phyloP scores from a whole-genome alignment of 768 basidiomycete species.

The Auricularia heimuer region DNA sequence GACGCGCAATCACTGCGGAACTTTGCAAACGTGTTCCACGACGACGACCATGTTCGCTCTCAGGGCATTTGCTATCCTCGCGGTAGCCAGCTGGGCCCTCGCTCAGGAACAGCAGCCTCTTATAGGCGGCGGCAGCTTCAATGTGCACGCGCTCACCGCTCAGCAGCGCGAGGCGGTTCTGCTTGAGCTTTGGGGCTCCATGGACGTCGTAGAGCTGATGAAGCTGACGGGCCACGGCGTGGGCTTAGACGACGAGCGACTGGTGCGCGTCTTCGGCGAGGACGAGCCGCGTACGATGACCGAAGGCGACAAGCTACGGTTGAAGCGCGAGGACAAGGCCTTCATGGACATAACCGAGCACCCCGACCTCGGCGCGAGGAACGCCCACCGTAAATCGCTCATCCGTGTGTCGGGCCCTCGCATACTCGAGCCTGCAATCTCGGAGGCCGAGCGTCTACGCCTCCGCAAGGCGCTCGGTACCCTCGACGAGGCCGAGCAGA shows the following conservation, averaged over 20 bases:
- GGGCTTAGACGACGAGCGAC: background rate
- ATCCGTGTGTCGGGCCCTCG: background rate
- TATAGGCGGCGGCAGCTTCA: background rate
- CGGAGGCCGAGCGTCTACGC: background rate
- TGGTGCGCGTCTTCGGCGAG: background rate
- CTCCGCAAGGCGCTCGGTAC: background rate
- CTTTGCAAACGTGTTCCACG: too few relatives aligned
- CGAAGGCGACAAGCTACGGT: background rate
- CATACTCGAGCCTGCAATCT: background rate
- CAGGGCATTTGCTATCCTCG: background rate
- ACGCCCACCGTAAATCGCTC: background rate
- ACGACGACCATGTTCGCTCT: background rate
- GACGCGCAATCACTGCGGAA: too few relatives aligned
- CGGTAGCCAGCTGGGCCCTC: background rate
- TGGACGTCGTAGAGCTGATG: slow-evolving; percentile 1
- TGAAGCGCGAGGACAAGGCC: background rate
- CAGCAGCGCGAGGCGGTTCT: background rate
- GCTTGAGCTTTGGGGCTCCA: background rate
- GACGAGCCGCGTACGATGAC: background rate
- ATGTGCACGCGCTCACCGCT: background rate
- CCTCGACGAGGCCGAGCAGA: background rate
- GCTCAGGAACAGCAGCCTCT: background rate
- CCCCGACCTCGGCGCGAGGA: background rate
- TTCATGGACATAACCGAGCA: slow-evolving; percentile 2
- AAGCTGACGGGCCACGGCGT: background rate